Evolutionary conservation across 352 stramenopile genomes (phyloP).

Genomic region (Phytophthora parvispora): DNA sequence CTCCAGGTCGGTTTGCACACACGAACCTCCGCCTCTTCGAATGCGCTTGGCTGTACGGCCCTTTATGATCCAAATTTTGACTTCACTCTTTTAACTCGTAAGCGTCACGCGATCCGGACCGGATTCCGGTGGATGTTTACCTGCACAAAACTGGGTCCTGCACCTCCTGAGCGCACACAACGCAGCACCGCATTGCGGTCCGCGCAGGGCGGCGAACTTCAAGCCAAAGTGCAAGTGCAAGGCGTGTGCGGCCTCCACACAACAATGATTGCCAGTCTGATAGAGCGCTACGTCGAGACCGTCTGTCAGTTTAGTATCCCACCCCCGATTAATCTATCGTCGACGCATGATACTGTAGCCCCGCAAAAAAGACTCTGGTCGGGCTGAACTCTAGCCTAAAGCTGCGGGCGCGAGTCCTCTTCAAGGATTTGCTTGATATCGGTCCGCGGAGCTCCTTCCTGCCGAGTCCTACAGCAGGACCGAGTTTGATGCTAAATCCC

Average conservation of each 20-base stretch:
- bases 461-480: neutral
- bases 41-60: neutral
- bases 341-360: neutral
- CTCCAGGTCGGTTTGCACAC: no score
- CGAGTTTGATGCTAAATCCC: neutral
- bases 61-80: constrained; percentile 19
- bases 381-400: no score
- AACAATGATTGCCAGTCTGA: constrained; percentile 15
- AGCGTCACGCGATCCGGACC: constrained; percentile 13
- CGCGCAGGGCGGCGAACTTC: neutral
- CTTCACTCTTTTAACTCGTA: neutral
- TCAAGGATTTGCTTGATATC: constrained; percentile 3
- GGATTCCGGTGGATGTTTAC: no score
- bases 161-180: neutral
- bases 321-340: constrained; percentile 23
- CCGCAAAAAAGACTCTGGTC: no score
- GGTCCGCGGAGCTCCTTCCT: no score
- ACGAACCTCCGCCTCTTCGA: neutral
- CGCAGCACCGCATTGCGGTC: constrained; percentile 11
- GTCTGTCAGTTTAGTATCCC: constrained; percentile 13
- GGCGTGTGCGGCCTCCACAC: constrained; percentile 5
- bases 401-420: neutral
- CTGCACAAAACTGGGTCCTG: neutral
- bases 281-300: neutral
- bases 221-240: constrained; percentile 16